A percentile compares a stretch with the other conserved stretches of the same genome.
Conservation (phyloP, 306 rosid genomes). For the Echinosophora koreensis region DNA sequence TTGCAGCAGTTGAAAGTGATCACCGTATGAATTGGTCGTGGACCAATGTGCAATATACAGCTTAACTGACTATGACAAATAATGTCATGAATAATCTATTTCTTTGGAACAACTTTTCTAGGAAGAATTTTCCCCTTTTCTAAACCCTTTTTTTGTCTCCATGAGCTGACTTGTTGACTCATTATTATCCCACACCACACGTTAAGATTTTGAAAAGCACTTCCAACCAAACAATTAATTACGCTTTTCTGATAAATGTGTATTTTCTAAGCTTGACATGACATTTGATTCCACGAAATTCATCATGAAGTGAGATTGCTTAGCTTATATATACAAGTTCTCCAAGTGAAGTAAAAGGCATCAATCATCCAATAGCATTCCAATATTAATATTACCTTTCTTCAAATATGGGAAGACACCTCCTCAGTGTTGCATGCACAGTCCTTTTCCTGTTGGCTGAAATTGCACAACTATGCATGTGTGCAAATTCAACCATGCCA, state of each 20-base stretch:
- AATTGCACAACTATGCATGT: constrained; percentile 11
- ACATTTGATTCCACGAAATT: neutral
- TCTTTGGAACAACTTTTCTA: too few relatives aligned
- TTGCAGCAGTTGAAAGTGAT: neutral
- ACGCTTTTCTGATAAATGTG: too few relatives aligned
- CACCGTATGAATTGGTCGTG: neutral
- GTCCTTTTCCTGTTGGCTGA: neutral
- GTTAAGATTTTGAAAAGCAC: too few relatives aligned
- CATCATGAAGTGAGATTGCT: neutral
- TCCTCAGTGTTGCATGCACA: neutral
- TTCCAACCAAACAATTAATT: neutral
- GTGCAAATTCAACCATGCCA: constrained; percentile 16
- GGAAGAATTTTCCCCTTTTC: too few relatives aligned
- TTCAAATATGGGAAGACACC: constrained; percentile 11
- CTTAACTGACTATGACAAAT: too few relatives aligned
- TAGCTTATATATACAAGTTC: neutral
- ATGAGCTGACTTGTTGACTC: too few relatives aligned
- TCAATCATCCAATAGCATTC: neutral
- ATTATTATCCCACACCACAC: too few relatives aligned
- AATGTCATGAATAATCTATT: too few relatives aligned
- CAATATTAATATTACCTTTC: neutral
- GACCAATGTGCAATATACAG: too few relatives aligned
- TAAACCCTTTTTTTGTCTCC: too few relatives aligned
- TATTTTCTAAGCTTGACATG: neutral
- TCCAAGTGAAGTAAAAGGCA: constrained; percentile 8